Conservation (phyloP, 2,329 filamentous ascomycete species). For the Thermoascus crustaceus region DNA sequence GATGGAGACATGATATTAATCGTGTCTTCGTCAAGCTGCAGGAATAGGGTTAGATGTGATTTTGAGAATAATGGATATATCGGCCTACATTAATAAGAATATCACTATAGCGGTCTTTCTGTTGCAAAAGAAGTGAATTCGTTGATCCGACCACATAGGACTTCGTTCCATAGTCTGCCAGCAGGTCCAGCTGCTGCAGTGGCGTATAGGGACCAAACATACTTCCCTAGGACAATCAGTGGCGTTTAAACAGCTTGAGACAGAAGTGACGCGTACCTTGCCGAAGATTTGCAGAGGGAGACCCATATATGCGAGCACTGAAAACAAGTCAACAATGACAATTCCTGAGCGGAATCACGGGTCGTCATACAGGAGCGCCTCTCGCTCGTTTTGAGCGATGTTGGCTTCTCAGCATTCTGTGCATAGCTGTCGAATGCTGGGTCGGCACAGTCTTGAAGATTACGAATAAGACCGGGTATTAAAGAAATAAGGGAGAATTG, state of each 20-base stretch:
- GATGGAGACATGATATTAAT: constrained; percentile 77
- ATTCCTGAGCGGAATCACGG: neutral
- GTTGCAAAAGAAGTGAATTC: constrained; percentile 85
- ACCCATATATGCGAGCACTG: constrained; percentile 85
- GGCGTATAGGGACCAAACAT: constrained; percentile 96
- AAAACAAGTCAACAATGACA: constrained; percentile 14
- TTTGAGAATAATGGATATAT: neutral
- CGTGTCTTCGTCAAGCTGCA: constrained; percentile 69
- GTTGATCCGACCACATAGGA: constrained; percentile 97
- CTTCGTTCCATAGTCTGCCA: constrained; percentile 89
- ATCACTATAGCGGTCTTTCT: constrained; percentile 92
- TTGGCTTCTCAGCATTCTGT: constrained; percentile 64
- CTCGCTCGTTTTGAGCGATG: constrained; percentile 84
- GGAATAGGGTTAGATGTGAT: neutral
- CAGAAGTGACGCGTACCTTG: constrained; percentile 48
- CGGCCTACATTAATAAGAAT: constrained; percentile 70
- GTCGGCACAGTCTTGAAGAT: constrained; percentile 89
- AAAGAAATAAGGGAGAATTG: constrained; percentile 94
- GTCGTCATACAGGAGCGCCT: constrained; percentile 58
- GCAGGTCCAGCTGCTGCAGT: constrained; percentile 85
- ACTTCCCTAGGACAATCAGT: constrained; percentile 58
- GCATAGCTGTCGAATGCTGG: constrained; percentile 84
- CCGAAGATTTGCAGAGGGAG: constrained; percentile 91
- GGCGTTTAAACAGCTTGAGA: constrained; percentile 57
- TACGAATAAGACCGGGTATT: constrained; percentile 84